These are phyloP conservation scores for Termitomyces sp. DNA, from an alignment of 768 basidiomycete species.

Conservation along the genomic window DNA sequence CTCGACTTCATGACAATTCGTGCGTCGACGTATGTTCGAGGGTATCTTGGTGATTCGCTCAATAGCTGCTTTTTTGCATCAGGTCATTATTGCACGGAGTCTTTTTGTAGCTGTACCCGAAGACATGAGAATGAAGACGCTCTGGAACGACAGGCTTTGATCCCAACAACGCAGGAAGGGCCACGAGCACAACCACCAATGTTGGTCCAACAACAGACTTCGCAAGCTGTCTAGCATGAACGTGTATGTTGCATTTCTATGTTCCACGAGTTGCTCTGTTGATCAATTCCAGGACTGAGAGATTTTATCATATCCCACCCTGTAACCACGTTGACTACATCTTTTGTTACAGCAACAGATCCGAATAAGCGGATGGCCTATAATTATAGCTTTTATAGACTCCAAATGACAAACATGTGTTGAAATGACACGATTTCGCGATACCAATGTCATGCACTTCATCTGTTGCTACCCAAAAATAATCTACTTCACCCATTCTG, in stretches of 20 bases:
- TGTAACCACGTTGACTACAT: not conserved
- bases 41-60: not conserved
- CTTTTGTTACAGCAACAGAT: not conserved
- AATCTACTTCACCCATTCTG: not conserved
- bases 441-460: not conserved
- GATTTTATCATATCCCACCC: not conserved
- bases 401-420: not conserved
- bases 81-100: slow-evolving; percentile 34
- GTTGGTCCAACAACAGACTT: slow-evolving; percentile 14
- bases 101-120: slow-evolving; percentile 21
- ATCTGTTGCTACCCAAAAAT: not conserved
- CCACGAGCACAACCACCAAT: slow-evolving; percentile 23
- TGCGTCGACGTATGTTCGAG: slow-evolving; percentile 14
- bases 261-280: not conserved
- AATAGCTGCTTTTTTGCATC: not conserved
- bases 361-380: not conserved
- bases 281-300: not conserved
- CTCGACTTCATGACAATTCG: slow-evolving; percentile 34
- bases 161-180: slow-evolving; percentile 19
- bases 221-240: not conserved
- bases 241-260: not conserved
- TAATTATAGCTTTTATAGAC: not conserved
- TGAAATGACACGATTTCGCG: not conserved
- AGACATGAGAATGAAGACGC: slow-evolving; percentile 7
- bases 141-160: slow-evolving; percentile 24